Percentiles rank a stretch among this genome's conserved stretches.
Conservation (phyloP, 495 filamentous ascomycete genomes). For the Neurospora hispaniola region DNA sequence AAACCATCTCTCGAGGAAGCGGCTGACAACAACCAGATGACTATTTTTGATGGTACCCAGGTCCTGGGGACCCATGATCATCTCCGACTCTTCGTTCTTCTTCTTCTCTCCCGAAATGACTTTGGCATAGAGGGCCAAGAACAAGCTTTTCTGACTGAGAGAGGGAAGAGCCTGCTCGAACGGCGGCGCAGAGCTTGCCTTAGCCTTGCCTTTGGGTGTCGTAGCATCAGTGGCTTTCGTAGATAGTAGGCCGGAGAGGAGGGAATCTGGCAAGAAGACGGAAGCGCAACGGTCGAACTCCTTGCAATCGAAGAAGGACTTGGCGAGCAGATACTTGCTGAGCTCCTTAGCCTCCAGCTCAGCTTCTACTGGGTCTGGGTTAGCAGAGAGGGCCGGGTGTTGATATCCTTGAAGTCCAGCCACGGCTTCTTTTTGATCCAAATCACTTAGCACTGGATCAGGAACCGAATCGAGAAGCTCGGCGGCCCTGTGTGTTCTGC, state of each 20-base stretch:
- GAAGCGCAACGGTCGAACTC: constrained; percentile 92
- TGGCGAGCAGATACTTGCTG: constrained; percentile 77
- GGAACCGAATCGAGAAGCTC: constrained; percentile 82
- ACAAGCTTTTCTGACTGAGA: constrained; percentile 83
- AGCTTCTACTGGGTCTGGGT: constrained; percentile 55
- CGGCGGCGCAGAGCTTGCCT: constrained; percentile 8
- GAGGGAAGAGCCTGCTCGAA: constrained; percentile 20
- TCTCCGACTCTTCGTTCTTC: constrained; percentile 92
- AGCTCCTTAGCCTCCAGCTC: constrained; percentile 70
- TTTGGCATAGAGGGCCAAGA: constrained; percentile 85
- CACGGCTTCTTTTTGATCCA: constrained; percentile 26
- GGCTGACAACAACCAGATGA: constrained; percentile 62
- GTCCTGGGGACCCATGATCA: constrained; percentile 91
- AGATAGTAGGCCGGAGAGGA: constrained; percentile 51
- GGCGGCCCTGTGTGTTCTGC: constrained; percentile 57
- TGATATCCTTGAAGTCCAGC: constrained; percentile 19
- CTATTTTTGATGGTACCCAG: constrained; percentile 73
- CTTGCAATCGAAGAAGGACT: constrained; percentile 89
- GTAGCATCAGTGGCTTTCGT: constrained; percentile 33
- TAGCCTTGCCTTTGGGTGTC: constrained; percentile 48
- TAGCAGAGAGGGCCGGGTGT: constrained; percentile 38
- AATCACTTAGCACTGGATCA: constrained; percentile 24
- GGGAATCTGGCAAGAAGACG: constrained; percentile 69
- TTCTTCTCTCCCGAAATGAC: constrained; percentile 91
- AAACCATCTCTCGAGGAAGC: constrained; percentile 72